phyloP scores from a whole-genome alignment of 2,329 filamentous ascomycete species.

The Geosmithia morbida region DNA sequence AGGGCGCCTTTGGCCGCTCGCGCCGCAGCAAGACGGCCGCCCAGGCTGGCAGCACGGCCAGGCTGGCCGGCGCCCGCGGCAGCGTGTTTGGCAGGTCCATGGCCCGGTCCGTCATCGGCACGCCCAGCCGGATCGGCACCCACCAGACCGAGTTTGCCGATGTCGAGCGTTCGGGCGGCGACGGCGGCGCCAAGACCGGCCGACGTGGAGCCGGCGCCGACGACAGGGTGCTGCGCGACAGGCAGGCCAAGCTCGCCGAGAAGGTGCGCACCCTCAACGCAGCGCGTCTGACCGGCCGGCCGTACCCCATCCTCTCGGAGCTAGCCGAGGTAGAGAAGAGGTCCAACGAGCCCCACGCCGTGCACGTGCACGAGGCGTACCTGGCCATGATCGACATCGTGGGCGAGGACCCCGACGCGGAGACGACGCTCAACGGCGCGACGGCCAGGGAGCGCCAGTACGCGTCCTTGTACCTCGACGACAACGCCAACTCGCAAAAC shows the following conservation, averaged over 20 bases:
- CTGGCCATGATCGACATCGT: conserved; percentile 67
- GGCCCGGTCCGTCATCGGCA: conserved; percentile 77
- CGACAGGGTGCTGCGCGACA: conserved; percentile 66
- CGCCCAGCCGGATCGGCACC: conserved; percentile 52
- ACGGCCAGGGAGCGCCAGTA: conserved; percentile 65
- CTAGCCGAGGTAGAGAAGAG: conserved; percentile 61
- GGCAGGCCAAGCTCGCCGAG: conserved; percentile 67
- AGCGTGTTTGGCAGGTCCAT: conserved; percentile 45
- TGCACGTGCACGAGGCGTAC: conserved; percentile 71
- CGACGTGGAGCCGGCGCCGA: conserved; percentile 29
- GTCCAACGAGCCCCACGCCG: conserved; percentile 55
- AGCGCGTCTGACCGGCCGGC: conserved; percentile 48
- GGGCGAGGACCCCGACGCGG: conserved; percentile 50
- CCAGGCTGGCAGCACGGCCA: conserved; percentile 32
- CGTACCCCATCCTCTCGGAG: conserved; percentile 62
- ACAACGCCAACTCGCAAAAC: conserved; percentile 48
- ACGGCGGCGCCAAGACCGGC: conserved; percentile 15
- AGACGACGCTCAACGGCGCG: conserved; percentile 43
- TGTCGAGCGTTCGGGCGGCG: conserved; percentile 41
- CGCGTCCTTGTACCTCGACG: conserved; percentile 62
- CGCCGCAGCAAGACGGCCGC: conserved; percentile 27
- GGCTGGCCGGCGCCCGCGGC: conserved; percentile 27
- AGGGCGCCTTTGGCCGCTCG: conserved; percentile 46
- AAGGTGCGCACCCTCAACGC: conserved; percentile 69
- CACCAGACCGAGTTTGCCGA: conserved; percentile 56